These are phyloP conservation scores for Dothidotthia symphoricarpi DNA, from an alignment of 2,329 filamentous ascomycete genomes.

Conservation along the genomic window DNA sequence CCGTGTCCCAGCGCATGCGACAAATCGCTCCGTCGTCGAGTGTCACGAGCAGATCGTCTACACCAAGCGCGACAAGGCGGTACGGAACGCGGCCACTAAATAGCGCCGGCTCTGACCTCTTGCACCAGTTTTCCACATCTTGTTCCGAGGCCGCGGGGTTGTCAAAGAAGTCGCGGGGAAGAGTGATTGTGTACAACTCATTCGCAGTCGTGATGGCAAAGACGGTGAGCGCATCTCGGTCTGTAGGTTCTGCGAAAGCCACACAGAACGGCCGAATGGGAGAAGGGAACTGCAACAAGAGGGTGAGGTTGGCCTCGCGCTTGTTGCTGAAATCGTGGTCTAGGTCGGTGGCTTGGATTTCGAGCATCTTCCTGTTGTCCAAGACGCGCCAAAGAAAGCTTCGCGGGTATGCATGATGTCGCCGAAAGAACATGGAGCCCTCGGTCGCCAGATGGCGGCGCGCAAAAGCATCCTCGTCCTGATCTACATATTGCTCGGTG, in stretches of 20 bases:
- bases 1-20: constrained; percentile 51
- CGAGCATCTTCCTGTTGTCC: constrained; percentile 74
- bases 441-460: constrained; percentile 68
- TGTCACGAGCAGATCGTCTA: constrained; percentile 73
- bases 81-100: constrained; percentile 78
- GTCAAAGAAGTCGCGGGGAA: constrained; percentile 79
- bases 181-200: constrained; percentile 77
- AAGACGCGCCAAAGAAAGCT: constrained; percentile 90
- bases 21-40: constrained; percentile 77
- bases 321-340: constrained; percentile 63
- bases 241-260: constrained; percentile 74
- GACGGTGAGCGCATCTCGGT: constrained; percentile 73
- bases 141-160: constrained; percentile 68
- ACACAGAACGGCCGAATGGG: constrained; percentile 75
- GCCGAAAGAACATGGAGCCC: constrained; percentile 81
- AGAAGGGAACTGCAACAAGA: constrained; percentile 75
- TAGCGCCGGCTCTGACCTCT: constrained; percentile 68
- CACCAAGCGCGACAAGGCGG: constrained; percentile 71
- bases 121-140: constrained; percentile 73
- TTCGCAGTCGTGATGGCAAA: constrained; percentile 78
- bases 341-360: constrained; percentile 79
- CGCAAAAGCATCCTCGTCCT: constrained; percentile 74
- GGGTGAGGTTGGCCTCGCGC: constrained; percentile 67
- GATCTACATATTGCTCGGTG: constrained; percentile 41
- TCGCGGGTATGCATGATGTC: constrained; percentile 71